Percentiles rank a stretch among this genome's conserved stretches.
phyloP scores from a whole-genome alignment of 2,329 filamentous ascomycete species.

The Chrysosphaeria jannelii region DNA sequence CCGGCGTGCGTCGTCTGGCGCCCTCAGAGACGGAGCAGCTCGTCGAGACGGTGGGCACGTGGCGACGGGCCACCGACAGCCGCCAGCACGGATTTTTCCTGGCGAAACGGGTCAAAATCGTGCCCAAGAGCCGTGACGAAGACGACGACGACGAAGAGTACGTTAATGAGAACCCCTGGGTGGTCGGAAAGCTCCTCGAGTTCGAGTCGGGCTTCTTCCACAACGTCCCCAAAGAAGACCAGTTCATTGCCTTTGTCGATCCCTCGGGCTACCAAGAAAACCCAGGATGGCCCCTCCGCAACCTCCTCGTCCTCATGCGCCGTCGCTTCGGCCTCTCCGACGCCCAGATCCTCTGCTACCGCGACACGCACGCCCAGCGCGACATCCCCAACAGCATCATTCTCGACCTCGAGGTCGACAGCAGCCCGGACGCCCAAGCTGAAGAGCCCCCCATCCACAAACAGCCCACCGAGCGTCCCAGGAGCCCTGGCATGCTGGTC shows the following conservation, averaged over 20 bases:
- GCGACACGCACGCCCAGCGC: constrained; percentile 48
- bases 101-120: constrained; percentile 36
- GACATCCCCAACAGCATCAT: constrained; percentile 63
- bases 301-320: constrained; percentile 58
- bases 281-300: constrained; percentile 79
- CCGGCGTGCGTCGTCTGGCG: constrained; percentile 23
- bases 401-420: constrained; percentile 29
- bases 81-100: constrained; percentile 87
- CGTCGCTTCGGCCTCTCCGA: constrained; percentile 50
- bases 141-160: constrained; percentile 16
- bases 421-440: constrained; percentile 11
- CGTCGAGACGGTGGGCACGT: constrained; percentile 61
- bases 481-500: too few relatives aligned
- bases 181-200: constrained; percentile 39
- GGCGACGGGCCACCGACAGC: constrained; percentile 53
- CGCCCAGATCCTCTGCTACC: constrained; percentile 67
- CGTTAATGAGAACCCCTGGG: constrained; percentile 40
- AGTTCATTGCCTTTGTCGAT: constrained; percentile 67
- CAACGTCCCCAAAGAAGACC: constrained; percentile 36
- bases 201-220: constrained; percentile 80
- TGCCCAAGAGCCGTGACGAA: constrained; percentile 6
- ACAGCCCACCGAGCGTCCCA: too few relatives aligned
- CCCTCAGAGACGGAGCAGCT: constrained; percentile 44
- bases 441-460: too few relatives aligned
- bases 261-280: constrained; percentile 70